Evolutionary conservation across 1,139 yeast genomes (phyloP).

Genomic region (Diutina scorzettiae): DNA sequence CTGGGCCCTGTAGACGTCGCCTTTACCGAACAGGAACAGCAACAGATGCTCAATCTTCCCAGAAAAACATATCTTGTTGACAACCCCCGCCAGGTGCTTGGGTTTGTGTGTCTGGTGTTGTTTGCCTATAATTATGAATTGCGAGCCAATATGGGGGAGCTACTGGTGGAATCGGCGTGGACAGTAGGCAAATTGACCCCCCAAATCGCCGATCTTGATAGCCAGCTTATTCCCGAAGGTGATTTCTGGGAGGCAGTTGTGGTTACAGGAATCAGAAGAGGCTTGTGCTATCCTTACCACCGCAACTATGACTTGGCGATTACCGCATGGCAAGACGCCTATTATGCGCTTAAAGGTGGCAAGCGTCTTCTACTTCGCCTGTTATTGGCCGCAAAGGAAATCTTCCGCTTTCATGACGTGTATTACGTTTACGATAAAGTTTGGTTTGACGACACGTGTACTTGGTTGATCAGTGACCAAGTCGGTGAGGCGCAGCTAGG

Average conservation of each 20-base stretch:
- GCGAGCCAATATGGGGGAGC: conserved; percentile 67
- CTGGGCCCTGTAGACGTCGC: conserved; percentile 26
- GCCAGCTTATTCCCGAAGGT: conserved; percentile 24
- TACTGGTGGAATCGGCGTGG: conserved; percentile 87
- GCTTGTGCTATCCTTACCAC: conserved; percentile 70
- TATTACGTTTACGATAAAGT: conserved; percentile 78
- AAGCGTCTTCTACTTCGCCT: conserved; percentile 50
- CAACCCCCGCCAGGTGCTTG: conserved; percentile 40
- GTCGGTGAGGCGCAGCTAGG: conserved; percentile 40
- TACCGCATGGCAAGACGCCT: conserved; percentile 69
- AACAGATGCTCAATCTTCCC: conserved; percentile 58
- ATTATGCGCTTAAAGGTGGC: conserved; percentile 54
- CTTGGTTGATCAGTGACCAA: conserved; percentile 60
- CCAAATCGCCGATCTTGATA: conserved; percentile 61
- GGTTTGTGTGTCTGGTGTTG: conserved; percentile 50
- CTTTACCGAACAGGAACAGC: conserved; percentile 50
- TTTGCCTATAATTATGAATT: conserved; percentile 68
- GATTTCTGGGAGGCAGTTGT: conserved; percentile 38
- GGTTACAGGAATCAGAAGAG: conserved; percentile 53
- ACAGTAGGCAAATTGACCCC: conserved; percentile 79
- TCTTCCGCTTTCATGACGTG: conserved; percentile 79
- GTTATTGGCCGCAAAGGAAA: conserved; percentile 49
- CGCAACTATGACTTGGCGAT: conserved; percentile 50
- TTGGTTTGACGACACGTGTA: conserved; percentile 66
- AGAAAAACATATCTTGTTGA: conserved; percentile 46